Evolutionary conservation across 768 basidiomycete species (phyloP).

Genomic region (Lactarius vividus): DNA sequence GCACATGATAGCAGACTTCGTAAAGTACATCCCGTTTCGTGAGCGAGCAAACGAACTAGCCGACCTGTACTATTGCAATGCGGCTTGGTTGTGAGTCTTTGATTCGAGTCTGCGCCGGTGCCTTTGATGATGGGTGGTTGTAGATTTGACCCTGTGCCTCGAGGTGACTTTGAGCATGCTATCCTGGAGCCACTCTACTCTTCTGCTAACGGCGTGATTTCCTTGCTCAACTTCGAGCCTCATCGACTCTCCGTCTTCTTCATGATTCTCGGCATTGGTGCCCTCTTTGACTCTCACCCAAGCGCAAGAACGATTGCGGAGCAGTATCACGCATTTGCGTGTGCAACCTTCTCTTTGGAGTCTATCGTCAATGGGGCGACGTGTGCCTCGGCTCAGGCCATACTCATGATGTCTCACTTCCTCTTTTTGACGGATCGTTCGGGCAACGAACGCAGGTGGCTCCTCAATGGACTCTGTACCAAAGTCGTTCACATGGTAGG

Average conservation of each 20-base stretch:
- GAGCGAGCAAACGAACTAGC: slow-evolving; percentile 41
- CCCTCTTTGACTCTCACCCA: slow-evolving; percentile 42
- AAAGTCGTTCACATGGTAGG: slow-evolving; percentile 47
- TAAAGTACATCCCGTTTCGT: slow-evolving; percentile 41
- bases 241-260: slow-evolving; percentile 54
- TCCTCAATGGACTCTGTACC: slow-evolving; percentile 45
- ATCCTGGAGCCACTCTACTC: slow-evolving; percentile 46
- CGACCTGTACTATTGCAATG: slow-evolving; percentile 43
- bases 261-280: slow-evolving; percentile 47
- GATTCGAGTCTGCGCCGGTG: slow-evolving; percentile 4
- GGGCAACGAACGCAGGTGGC: slow-evolving; percentile 47
- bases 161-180: slow-evolving; percentile 41
- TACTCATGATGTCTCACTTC: slow-evolving; percentile 45
- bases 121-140: background rate
- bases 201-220: slow-evolving; percentile 32
- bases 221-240: slow-evolving; percentile 40
- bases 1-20: slow-evolving; percentile 40
- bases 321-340: slow-evolving; percentile 47
- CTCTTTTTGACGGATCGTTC: slow-evolving; percentile 43
- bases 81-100: slow-evolving; percentile 47
- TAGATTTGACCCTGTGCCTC: slow-evolving; percentile 48
- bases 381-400: slow-evolving; percentile 46
- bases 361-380: slow-evolving; percentile 46
- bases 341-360: slow-evolving; percentile 48
- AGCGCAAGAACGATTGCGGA: slow-evolving; percentile 35